phyloP scores from a whole-genome alignment of 495 filamentous ascomycete genomes.

The Halenospora varia region DNA sequence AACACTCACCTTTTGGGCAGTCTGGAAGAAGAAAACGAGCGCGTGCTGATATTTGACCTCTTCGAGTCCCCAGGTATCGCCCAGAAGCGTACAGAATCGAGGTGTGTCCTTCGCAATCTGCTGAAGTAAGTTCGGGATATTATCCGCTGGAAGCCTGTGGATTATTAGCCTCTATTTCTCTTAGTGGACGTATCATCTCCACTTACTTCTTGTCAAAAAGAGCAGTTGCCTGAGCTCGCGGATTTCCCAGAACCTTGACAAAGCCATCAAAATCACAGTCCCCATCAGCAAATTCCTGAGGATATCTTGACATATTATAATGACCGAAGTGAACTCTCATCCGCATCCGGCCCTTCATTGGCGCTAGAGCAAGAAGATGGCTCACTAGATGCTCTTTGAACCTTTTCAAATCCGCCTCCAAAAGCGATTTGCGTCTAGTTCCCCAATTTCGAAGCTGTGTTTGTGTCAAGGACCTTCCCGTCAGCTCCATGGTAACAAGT shows the following conservation, averaged over 20 bases:
- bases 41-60: constrained; percentile 20
- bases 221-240: constrained; percentile 27
- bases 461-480: background rate
- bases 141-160: constrained; percentile 2
- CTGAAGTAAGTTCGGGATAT: no score
- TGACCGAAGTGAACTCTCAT: constrained; percentile 57
- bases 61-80: constrained; percentile 19
- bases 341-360: constrained; percentile 32
- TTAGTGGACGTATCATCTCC: no score
- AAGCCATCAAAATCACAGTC: constrained; percentile 48
- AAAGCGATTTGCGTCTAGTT: background rate
- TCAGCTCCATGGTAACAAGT: background rate
- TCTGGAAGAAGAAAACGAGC: constrained; percentile 25
- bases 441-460: constrained; percentile 13
- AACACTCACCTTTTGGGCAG: constrained; percentile 13
- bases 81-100: constrained; percentile 7
- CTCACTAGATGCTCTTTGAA: constrained; percentile 21
- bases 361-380: constrained; percentile 22
- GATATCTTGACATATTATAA: constrained; percentile 43
- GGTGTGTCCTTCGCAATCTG: no score
- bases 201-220: constrained; percentile 34
- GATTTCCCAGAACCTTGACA: constrained; percentile 35
- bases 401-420: constrained; percentile 1
- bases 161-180: no score
- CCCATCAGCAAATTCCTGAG: background rate